These are phyloP conservation scores for Rhodotorula taiwanensis DNA, from an alignment of 768 basidiomycete species.

Conservation along the genomic window DNA sequence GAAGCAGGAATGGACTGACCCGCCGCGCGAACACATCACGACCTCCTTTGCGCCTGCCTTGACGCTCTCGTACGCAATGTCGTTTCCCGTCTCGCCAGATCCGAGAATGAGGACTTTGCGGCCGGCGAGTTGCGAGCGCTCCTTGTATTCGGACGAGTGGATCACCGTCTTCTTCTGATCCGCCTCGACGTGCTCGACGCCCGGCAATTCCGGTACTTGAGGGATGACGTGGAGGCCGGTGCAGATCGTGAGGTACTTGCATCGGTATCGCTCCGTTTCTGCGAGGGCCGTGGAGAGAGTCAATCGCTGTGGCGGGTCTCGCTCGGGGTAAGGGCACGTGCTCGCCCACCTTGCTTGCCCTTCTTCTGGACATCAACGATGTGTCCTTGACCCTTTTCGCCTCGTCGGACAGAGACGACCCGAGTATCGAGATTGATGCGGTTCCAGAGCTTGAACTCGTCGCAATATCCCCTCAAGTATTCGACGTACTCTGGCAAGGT, in stretches of 20 bases:
- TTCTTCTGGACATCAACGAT: conserved; percentile 45
- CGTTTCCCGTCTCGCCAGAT: conserved; percentile 61
- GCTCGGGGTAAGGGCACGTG: not conserved
- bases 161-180: conserved; percentile 40
- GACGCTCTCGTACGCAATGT: conserved; percentile 49
- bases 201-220: conserved; percentile 52
- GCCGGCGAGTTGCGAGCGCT: conserved; percentile 49
- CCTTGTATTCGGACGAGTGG: conserved; percentile 56
- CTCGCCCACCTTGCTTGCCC: conserved; percentile 15
- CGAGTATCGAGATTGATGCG: conserved; percentile 45
- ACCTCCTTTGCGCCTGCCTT: conserved; percentile 55
- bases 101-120: conserved; percentile 56
- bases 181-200: conserved; percentile 46
- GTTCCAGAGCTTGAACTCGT: conserved; percentile 39
- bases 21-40: conserved; percentile 53
- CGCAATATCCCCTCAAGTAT: conserved; percentile 48
- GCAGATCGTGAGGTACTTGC: conserved; percentile 49
- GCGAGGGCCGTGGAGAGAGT: not conserved
- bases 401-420: conserved; percentile 47
- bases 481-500: conserved; percentile 52
- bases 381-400: conserved; percentile 44
- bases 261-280: conserved; percentile 6
- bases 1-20: conserved; percentile 45
- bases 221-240: conserved; percentile 57
- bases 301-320: too few species aligned